Percentiles rank a stretch among this genome's conserved stretches.
phyloP scores from a whole-genome alignment of 2,329 filamentous ascomycete genomes.

The Cladosporium sp. region DNA sequence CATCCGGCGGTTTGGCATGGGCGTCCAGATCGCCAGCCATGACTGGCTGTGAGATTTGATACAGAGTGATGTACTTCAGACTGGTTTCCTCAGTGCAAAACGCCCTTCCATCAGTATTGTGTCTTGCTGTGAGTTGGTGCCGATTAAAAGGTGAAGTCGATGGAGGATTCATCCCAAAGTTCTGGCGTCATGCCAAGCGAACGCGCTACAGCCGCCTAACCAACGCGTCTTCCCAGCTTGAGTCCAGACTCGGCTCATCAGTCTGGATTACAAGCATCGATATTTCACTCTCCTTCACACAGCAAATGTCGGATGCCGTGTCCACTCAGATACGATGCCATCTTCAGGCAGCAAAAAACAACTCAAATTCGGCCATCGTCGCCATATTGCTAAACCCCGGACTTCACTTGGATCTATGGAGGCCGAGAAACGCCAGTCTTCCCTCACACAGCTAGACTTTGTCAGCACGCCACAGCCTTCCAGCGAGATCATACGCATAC shows the following conservation, averaged over 20 bases:
- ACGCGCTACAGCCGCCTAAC: not conserved
- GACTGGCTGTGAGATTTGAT: not conserved
- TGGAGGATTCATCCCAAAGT: too few relatives aligned
- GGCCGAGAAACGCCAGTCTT: constrained; percentile 13
- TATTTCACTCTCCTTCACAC: not conserved
- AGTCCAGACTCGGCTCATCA: too few relatives aligned
- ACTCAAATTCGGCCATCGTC: constrained; percentile 5
- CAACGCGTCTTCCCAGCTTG: not conserved
- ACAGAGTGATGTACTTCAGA: too few relatives aligned
- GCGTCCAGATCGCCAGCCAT: constrained; percentile 54
- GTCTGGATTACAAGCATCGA: too few relatives aligned
- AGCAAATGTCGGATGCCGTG: not conserved
- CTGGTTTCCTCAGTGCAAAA: too few relatives aligned
- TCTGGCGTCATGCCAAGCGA: not conserved
- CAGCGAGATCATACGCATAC: not conserved
- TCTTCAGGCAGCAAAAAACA: constrained; percentile 8
- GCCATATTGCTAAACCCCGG: constrained; percentile 9
- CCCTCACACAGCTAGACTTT: constrained; percentile 15
- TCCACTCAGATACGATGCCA: not conserved
- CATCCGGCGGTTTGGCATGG: constrained; percentile 69
- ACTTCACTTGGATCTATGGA: not conserved
- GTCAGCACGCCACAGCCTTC: constrained; percentile 10
- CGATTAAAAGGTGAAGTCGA: too few relatives aligned
- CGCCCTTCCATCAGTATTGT: too few relatives aligned
- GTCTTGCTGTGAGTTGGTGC: too few relatives aligned